phyloP scores from a whole-genome alignment of 495 filamentous ascomycete genomes.

The Neurospora sublineolata region DNA sequence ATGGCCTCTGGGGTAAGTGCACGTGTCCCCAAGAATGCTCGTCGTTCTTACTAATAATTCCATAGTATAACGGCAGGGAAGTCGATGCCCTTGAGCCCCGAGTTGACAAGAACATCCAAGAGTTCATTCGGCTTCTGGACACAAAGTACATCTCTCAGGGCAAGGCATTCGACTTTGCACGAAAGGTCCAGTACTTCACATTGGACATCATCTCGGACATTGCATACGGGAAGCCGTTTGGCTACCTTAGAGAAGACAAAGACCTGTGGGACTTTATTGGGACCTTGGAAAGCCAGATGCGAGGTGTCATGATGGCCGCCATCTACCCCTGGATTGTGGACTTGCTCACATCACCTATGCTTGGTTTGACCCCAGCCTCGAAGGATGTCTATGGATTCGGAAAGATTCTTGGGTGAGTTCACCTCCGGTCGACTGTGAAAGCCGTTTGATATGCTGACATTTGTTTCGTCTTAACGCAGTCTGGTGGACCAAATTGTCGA shows the following conservation, averaged over 20 bases:
- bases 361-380: conserved; percentile 44
- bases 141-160: conserved; percentile 39
- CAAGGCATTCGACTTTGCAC: conserved; percentile 39
- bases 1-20: conserved; percentile 15
- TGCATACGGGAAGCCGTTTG: conserved; percentile 50
- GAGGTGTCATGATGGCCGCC: conserved; percentile 37
- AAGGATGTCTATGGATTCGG: conserved; percentile 42
- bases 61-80: conserved; percentile 23
- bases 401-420: conserved; percentile 34
- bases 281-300: conserved; percentile 38
- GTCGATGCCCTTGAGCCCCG: conserved; percentile 38
- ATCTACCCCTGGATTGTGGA: conserved; percentile 45
- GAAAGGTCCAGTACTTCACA: conserved; percentile 42
- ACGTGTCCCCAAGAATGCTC: neutral
- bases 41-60: neutral
- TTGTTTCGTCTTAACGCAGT: no score
- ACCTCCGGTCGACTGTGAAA: no score
- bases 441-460: no score
- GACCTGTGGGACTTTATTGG: conserved; percentile 47
- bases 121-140: conserved; percentile 25
- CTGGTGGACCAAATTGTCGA: conserved; percentile 25
- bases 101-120: conserved; percentile 35
- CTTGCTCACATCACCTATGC: conserved; percentile 41
- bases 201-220: conserved; percentile 57
- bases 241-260: conserved; percentile 45